Evolutionary conservation across 805 yeast species (phyloP), one percentile per base, ranked within the genome.

Genomic region (Debaryomyces tyrocola): DNA sequence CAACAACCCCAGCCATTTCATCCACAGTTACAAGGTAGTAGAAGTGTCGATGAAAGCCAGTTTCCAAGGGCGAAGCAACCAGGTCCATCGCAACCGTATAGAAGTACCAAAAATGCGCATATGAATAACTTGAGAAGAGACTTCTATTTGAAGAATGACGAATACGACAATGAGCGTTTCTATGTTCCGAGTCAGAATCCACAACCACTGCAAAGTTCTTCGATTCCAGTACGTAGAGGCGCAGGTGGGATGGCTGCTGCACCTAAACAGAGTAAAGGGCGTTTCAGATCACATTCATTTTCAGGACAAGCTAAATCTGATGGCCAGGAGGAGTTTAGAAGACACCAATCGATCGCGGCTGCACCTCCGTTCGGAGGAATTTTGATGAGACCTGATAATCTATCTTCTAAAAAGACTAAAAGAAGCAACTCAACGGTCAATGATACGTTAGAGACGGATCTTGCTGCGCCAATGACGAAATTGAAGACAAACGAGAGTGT

Each of bases 271-370:
- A 51, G 53, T 7, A 44, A 56, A 18, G 9, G 46, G 15, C 41
- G 51, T 17, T 46, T 53, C 17, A 51, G 61, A 33, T 57, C 62
- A 2, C 63, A 53, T 20, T 55, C 58, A 39, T 43, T 57, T 31
- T 48, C 58, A 8, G 63, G 57, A 38, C 62, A 57, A 18, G 63
- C 70, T 29, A 70, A 62, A 54, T 59, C 65, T 47, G 74, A 64
- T 18, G 28, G 10, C 15, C 40, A 40, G 8, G 44, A 41, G 11
- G 31, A 15, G 0, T 43, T 20, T 15, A 40, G n/a, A n/a, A 33
- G 14, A 17, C 41, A 37, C 37, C 35, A 17, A n/a, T 17, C 38
- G 28, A 18, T 38, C 6, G 11, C 43, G 4, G 17, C 46, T 9
- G 45, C 39, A 44, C n/a, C 42, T 9, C 41, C 46, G 8, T 50